phyloP scores from a whole-genome alignment of 441 rosid genomes.

The Adansonia rubrostipa region DNA sequence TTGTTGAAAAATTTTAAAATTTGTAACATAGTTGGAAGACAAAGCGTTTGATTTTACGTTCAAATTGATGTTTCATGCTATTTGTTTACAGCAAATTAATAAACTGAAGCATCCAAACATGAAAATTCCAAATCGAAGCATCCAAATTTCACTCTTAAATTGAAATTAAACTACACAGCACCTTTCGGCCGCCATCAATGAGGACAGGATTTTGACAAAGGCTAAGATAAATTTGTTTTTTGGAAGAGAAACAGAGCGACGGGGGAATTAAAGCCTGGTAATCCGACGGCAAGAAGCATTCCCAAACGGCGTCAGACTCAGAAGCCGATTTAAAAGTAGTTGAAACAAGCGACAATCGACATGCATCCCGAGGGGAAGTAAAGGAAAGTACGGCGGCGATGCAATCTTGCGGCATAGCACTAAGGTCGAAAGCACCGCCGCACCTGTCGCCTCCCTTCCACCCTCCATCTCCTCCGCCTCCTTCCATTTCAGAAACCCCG shows the following conservation, averaged over 20 bases:
- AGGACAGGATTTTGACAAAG: constrained; percentile 56
- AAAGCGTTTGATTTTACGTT: too few relatives aligned
- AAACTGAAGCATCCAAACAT: not conserved
- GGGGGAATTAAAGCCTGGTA: constrained; percentile 39
- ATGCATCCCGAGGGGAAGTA: not conserved
- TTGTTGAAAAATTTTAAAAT: not conserved
- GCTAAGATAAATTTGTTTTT: constrained; percentile 46
- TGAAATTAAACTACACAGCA: constrained; percentile 19
- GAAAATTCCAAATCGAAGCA: not conserved
- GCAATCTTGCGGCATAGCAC: constrained; percentile 40
- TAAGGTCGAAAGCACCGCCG: not conserved
- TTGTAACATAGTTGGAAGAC: not conserved
- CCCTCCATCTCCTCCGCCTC: not conserved
- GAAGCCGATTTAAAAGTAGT: constrained; percentile 48
- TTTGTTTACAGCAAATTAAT: too few relatives aligned
- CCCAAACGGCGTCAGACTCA: constrained; percentile 64
- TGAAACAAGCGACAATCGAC: not conserved
- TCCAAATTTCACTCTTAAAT: not conserved
- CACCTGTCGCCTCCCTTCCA: not conserved
- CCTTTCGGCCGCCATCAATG: constrained; percentile 58
- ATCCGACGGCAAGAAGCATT: constrained; percentile 50
- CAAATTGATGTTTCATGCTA: too few relatives aligned
- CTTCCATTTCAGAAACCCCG: not conserved
- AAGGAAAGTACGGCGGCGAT: constrained; percentile 28
- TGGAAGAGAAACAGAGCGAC: constrained; percentile 29